A percentile compares a stretch with the other conserved stretches of the same genome.
These are phyloP conservation scores for Boechera retrofracta DNA, from an alignment of 345 rosid genomes.

Conservation along the genomic window DNA sequence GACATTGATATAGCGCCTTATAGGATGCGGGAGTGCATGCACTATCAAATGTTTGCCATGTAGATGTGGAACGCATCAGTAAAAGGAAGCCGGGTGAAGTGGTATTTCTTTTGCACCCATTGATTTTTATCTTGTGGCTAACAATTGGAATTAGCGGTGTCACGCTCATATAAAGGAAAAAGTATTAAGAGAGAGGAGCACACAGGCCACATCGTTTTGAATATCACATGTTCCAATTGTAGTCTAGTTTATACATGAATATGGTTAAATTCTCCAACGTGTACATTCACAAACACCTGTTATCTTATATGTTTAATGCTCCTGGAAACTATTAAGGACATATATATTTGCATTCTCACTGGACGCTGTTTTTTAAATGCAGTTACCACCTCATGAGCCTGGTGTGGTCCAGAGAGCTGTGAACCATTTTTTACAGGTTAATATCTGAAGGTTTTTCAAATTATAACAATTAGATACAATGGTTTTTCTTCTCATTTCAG, in stretches of 20 bases:
- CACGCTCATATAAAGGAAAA: background rate
- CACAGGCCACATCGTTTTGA: background rate
- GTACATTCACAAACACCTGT: background rate
- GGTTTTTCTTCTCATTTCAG: background rate
- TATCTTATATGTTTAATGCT: constrained; percentile 16
- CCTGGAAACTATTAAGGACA: constrained; percentile 14
- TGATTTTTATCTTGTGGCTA: constrained; percentile 8
- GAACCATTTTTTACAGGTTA: constrained; percentile 94
- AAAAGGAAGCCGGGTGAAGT: constrained; percentile 92
- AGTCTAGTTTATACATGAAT: background rate
- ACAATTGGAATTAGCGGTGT: background rate
- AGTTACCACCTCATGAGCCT: constrained; percentile 97
- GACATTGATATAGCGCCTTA: constrained; percentile 1
- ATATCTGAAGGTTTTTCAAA: constrained; percentile 18
- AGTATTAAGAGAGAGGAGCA: background rate
- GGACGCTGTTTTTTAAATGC: constrained; percentile 38
- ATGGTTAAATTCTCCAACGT: background rate
- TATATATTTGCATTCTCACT: constrained; percentile 10
- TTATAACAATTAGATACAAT: background rate
- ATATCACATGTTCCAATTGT: background rate
- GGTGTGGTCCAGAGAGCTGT: constrained; percentile 82
- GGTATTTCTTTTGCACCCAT: constrained; percentile 52
- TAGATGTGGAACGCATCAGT: constrained; percentile 89
- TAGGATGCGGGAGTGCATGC: constrained; percentile 99
- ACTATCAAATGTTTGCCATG: constrained; percentile 91